Evolutionary conservation across 2,329 filamentous ascomycete genomes (phyloP).

Genomic region (Stagonosporopsis rhizophila): DNA sequence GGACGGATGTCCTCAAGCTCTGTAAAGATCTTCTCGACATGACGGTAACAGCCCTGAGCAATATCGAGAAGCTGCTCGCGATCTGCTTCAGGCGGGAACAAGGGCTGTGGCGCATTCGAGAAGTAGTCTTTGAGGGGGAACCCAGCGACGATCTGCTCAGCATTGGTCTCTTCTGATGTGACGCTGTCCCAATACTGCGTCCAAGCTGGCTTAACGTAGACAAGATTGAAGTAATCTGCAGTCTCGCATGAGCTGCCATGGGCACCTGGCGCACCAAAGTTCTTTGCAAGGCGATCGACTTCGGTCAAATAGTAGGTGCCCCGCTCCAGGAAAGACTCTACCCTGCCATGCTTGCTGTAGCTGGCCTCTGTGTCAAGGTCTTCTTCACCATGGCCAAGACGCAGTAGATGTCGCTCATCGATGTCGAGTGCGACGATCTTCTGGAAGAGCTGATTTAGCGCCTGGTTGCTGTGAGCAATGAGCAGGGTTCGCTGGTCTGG

Average conservation of each 20-base stretch:
- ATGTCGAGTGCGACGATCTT: conserved; percentile 98
- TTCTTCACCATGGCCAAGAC: conserved; percentile 93
- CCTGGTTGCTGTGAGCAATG: conserved; percentile 96
- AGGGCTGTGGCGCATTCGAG: conserved; percentile 80
- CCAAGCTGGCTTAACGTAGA: conserved; percentile 91
- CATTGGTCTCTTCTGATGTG: conserved; percentile 62
- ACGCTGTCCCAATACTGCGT: conserved; percentile 76
- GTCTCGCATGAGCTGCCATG: conserved; percentile 97
- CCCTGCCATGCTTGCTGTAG: conserved; percentile 92
- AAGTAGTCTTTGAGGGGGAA: conserved; percentile 95
- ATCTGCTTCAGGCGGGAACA: conserved; percentile 74
- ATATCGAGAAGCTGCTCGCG: conserved; percentile 76
- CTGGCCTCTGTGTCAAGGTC: conserved; percentile 84
- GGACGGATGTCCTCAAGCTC: conserved; percentile 92
- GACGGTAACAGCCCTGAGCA: conserved; percentile 82
- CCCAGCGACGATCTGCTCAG: conserved; percentile 69
- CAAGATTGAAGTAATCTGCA: conserved; percentile 92
- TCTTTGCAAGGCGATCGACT: conserved; percentile 84
- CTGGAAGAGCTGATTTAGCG: conserved; percentile 94
- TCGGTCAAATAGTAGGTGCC: conserved; percentile 79
- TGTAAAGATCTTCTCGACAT: conserved; percentile 88
- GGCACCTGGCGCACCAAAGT: conserved; percentile 87
- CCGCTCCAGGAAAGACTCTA: conserved; percentile 94
- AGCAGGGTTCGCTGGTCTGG: conserved; percentile 89
- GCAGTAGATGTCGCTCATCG: conserved; percentile 89